Evolutionary conservation across 2,329 filamentous ascomycete genomes (phyloP).

Genomic region (Arthrobotrys musiformis): DNA sequence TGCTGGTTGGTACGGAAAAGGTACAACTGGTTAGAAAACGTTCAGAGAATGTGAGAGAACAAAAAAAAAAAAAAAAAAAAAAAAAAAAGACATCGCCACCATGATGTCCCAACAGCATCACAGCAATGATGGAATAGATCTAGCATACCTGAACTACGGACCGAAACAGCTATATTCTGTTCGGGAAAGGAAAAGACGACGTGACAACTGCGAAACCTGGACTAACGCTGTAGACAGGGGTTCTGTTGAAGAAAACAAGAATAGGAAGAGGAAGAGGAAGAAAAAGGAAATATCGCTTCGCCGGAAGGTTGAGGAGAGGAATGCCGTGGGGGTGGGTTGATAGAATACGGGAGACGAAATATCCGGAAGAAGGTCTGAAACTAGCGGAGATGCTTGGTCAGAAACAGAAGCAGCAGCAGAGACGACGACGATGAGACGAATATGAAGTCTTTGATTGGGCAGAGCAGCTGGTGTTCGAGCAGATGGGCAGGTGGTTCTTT

Average conservation of each 20-base stretch:
- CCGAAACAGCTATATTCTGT: constrained; percentile 42
- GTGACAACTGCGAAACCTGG: constrained; percentile 42
- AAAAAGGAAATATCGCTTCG: constrained; percentile 42
- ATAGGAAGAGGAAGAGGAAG: too few relatives aligned
- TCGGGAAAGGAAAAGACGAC: constrained; percentile 47
- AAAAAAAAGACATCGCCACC: constrained; percentile 12
- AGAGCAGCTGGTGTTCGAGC: constrained; percentile 10
- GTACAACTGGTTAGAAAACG: constrained; percentile 25
- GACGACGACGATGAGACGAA: too few relatives aligned
- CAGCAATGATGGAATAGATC: constrained; percentile 25
- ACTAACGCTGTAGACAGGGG: constrained; percentile 36
- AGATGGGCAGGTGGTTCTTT: neutral
- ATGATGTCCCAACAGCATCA: constrained; percentile 5
- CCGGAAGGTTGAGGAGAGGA: constrained; percentile 53
- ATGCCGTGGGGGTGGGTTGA: constrained; percentile 35
- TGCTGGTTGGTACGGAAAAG: constrained; percentile 20
- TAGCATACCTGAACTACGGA: constrained; percentile 45
- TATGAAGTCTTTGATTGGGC: neutral
- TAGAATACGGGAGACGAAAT: constrained; percentile 6
- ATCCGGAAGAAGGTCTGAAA: constrained; percentile 33
- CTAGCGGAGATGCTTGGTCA: constrained; percentile 13
- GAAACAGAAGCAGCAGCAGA: constrained; percentile 22
- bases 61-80: too few relatives aligned
- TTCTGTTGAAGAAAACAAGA: constrained; percentile 5
- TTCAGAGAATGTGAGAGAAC: too few relatives aligned